Evolutionary conservation across 306 rosid genomes (phyloP).

Genomic region (Begonia fuchsioides): DNA sequence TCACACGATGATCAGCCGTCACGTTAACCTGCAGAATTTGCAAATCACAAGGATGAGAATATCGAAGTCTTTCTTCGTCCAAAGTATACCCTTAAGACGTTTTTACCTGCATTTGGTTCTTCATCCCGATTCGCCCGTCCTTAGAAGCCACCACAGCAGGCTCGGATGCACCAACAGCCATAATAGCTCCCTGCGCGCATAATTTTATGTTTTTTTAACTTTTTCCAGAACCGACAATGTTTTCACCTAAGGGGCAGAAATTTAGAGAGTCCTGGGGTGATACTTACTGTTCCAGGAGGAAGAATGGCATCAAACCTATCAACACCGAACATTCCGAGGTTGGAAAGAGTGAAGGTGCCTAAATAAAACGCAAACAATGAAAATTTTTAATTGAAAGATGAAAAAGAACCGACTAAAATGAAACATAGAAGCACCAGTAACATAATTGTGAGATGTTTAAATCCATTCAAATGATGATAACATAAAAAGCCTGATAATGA

Average conservation of each 20-base stretch:
- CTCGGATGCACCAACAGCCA: slow-evolving; percentile 91
- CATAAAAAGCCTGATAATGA: too few species aligned
- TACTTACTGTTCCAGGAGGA: too few species aligned
- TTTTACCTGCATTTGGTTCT: slow-evolving; percentile 92
- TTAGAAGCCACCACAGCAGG: slow-evolving; percentile 68
- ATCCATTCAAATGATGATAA: too few species aligned
- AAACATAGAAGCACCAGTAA: too few species aligned
- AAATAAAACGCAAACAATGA: slow-evolving; percentile 8
- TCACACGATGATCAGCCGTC: slow-evolving; percentile 96
- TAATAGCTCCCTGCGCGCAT: slow-evolving; percentile 71
- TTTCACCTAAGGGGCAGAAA: slow-evolving; percentile 86
- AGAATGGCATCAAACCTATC: slow-evolving; percentile 96
- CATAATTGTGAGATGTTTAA: too few species aligned
- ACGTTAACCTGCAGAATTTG: slow-evolving; percentile 61
- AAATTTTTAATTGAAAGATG: neutral
- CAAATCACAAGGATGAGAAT: slow-evolving; percentile 13
- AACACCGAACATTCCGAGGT: slow-evolving; percentile 96
- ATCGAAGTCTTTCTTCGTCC: neutral
- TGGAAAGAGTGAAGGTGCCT: slow-evolving; percentile 94
- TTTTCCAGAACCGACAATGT: slow-evolving; percentile 26
- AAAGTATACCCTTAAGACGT: slow-evolving; percentile 1
- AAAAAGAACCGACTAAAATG: too few species aligned
- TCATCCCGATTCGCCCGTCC: slow-evolving; percentile 85
- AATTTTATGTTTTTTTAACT: too few species aligned
- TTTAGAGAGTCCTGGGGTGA: slow-evolving; percentile 46